These are phyloP conservation scores for Delitschia confertaspora DNA, from an alignment of 495 filamentous ascomycete genomes.

Conservation along the genomic window DNA sequence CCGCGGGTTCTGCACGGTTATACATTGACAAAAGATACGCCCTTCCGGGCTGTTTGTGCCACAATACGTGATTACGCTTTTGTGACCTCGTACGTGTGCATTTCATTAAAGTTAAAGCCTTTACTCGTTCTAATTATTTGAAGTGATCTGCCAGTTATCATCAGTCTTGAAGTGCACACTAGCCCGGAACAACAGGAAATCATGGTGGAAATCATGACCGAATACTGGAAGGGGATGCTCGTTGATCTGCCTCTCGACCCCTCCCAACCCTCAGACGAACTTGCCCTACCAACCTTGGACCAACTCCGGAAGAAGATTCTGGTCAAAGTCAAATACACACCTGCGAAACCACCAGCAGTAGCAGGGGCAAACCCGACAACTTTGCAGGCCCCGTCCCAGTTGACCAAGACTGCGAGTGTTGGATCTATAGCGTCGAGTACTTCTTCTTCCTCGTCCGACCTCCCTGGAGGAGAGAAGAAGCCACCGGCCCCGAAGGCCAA, in stretches of 20 bases:
- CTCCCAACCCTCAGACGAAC: constrained; percentile 37
- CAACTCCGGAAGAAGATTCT: constrained; percentile 69
- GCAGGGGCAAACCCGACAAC: constrained; percentile 24
- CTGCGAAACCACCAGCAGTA: constrained; percentile 36
- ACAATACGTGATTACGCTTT: constrained; percentile 76
- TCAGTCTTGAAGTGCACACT: constrained; percentile 86
- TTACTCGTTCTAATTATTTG: neutral
- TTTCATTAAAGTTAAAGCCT: neutral
- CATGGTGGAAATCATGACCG: constrained; percentile 82
- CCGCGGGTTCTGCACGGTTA: constrained; percentile 77
- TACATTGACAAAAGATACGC: constrained; percentile 77
- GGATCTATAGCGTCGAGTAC: constrained; percentile 8
- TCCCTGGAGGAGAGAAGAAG: constrained; percentile 33
- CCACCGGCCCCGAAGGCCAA: constrained; percentile 45
- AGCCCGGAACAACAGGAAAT: constrained; percentile 66
- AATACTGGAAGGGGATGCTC: constrained; percentile 63
- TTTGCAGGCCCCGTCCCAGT: constrained; percentile 14
- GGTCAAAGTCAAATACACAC: constrained; percentile 76
- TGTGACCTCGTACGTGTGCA: constrained; percentile 36
- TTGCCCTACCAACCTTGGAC: constrained; percentile 54
- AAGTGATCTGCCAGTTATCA: constrained; percentile 70
- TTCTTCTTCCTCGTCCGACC: constrained; percentile 6
- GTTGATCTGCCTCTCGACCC: constrained; percentile 45
- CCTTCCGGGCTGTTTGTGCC: constrained; percentile 74
- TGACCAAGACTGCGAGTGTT: neutral